Percentiles rank a stretch among this genome's conserved stretches.
phyloP scores from a whole-genome alignment of 208 protist genomes.

The Wallacemonas sp. region DNA sequence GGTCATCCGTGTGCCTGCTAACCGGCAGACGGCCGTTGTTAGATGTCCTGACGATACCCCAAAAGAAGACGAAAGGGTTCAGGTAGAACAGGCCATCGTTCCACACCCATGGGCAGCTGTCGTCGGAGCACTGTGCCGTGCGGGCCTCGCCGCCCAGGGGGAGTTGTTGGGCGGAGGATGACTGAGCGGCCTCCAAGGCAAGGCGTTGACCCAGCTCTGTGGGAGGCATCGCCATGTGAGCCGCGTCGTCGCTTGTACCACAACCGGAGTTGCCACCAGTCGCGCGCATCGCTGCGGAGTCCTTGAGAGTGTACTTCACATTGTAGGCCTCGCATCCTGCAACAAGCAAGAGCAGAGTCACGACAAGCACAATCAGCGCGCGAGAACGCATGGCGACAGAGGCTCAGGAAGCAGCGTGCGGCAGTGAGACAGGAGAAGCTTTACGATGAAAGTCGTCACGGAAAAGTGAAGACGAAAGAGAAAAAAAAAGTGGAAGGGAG shows the following conservation, averaged over 20 bases:
- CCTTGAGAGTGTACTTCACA: not conserved
- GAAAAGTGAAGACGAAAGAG: not conserved
- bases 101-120: conserved; percentile 50
- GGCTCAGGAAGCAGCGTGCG: not conserved
- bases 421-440: conserved; percentile 1
- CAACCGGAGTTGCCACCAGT: not conserved
- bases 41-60: conserved; percentile 17
- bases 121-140: conserved; percentile 32
- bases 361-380: not conserved
- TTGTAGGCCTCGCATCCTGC: not conserved
- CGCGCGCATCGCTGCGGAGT: not conserved
- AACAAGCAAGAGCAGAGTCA: not conserved
- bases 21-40: not conserved
- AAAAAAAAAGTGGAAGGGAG: not conserved
- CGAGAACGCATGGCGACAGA: not conserved
- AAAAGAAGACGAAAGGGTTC: conserved; percentile 47
- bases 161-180: not conserved
- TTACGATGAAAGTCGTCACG: not conserved
- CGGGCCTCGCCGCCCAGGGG: conserved; percentile 38
- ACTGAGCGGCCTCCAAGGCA: not conserved
- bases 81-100: conserved; percentile 51
- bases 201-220: not conserved
- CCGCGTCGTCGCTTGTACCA: not conserved
- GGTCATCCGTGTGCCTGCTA: not conserved
- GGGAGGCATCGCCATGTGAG: conserved; percentile 8